phyloP scores from a whole-genome alignment of 148 eudicot species.

The Tetragonia tetragonoides region DNA sequence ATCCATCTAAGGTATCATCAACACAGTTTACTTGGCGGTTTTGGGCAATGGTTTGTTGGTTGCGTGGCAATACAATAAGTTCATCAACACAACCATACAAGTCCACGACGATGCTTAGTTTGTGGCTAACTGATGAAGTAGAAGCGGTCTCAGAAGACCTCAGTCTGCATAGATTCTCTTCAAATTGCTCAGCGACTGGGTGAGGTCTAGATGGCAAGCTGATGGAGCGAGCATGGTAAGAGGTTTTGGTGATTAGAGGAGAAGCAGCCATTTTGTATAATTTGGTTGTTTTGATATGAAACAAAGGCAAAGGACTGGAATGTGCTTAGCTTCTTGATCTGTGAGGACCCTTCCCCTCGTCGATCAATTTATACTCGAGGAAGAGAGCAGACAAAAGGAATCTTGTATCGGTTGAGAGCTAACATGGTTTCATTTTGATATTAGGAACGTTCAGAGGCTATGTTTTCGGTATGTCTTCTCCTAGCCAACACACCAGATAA shows the following conservation, averaged over 20 bases:
- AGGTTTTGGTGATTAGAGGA: not conserved
- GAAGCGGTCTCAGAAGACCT: constrained; percentile 22
- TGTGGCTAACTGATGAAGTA: constrained; percentile 17
- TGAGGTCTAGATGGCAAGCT: constrained; percentile 22
- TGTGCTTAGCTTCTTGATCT: too few relatives aligned
- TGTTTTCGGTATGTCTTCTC: too few relatives aligned
- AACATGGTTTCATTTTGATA: too few relatives aligned
- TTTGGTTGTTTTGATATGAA: too few relatives aligned
- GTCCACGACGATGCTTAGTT: constrained; percentile 9
- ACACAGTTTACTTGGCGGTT: constrained; percentile 4
- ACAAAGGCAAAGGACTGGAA: too few relatives aligned
- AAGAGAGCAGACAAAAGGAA: too few relatives aligned
- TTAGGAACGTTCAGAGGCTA: too few relatives aligned
- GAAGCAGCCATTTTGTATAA: not conserved
- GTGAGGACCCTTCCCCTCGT: too few relatives aligned
- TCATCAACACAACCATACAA: constrained; percentile 24
- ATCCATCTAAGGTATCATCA: constrained; percentile 26
- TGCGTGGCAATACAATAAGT: constrained; percentile 18
- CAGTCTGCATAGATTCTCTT: constrained; percentile 17
- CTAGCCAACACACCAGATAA: not conserved
- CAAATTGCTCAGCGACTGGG: constrained; percentile 10
- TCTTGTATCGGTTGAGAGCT: too few relatives aligned
- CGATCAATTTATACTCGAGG: too few relatives aligned
- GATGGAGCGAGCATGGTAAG: constrained; percentile 13
- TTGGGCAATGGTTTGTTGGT: constrained; percentile 10